Conservation (phyloP, 352 stramenopile genomes). For the Thalassiosira livingstoniorum region DNA sequence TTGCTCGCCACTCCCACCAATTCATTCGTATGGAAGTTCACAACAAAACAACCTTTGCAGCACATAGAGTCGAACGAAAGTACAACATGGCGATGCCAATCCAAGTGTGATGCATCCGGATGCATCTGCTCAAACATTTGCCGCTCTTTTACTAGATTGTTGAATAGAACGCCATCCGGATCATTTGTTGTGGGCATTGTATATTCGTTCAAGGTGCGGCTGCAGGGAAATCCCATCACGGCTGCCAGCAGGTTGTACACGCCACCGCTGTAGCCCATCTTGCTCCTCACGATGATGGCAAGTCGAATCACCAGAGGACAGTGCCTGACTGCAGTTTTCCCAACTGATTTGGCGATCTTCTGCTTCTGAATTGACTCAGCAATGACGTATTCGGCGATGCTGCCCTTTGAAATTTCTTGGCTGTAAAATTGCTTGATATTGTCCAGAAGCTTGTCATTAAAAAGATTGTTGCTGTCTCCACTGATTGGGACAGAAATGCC, state of each 20-base stretch:
- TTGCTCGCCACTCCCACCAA: constrained; percentile 5
- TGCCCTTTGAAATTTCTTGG: background rate
- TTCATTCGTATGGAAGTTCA: constrained; percentile 26
- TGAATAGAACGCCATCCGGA: constrained; percentile 1
- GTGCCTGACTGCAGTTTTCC: background rate
- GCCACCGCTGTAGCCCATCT: background rate
- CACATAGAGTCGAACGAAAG: constrained; percentile 27
- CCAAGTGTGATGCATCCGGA: constrained; percentile 2
- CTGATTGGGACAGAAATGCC: too few species aligned
- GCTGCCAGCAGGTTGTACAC: background rate
- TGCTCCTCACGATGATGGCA: background rate
- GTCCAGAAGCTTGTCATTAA: background rate
- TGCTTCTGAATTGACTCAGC: background rate
- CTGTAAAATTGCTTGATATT: background rate
- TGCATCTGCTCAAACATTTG: constrained; percentile 1
- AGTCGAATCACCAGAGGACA: background rate
- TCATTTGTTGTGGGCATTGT: background rate
- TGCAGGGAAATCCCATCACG: background rate
- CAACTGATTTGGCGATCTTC: background rate
- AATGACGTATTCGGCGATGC: background rate
- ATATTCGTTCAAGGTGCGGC: background rate
- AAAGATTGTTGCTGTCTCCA: background rate
- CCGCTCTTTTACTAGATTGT: background rate
- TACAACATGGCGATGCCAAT: background rate
- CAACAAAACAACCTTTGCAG: constrained; percentile 26